phyloP scores from a whole-genome alignment of 2,329 filamentous ascomycete species.

The Cytospora paraplurivora region DNA sequence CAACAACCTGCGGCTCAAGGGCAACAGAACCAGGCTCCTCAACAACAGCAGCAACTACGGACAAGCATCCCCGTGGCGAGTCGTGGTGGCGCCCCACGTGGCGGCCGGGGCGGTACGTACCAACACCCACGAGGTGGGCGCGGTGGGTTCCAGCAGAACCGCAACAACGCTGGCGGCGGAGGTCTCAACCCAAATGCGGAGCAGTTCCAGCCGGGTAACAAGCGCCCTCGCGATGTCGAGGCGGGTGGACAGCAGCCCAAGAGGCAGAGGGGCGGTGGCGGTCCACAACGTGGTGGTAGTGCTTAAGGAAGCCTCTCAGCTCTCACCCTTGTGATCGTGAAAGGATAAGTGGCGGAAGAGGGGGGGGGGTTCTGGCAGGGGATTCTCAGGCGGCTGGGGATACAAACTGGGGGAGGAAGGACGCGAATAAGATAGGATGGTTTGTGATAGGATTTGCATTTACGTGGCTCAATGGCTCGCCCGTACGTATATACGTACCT shows the following conservation, averaged over 20 bases:
- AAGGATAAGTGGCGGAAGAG: not conserved
- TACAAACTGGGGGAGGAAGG: not conserved
- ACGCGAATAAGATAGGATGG: too few relatives aligned
- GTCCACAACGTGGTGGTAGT: slow-evolving; percentile 11
- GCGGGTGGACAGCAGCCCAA: slow-evolving; percentile 36
- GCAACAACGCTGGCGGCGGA: slow-evolving; percentile 45
- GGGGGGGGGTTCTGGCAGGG: too few relatives aligned
- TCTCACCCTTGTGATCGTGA: not conserved
- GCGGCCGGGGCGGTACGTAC: slow-evolving; percentile 34
- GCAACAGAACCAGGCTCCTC: slow-evolving; percentile 25
- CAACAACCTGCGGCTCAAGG: slow-evolving; percentile 11
- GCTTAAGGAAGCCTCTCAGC: not conserved
- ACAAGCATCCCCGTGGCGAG: slow-evolving; percentile 34
- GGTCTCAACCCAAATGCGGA: slow-evolving; percentile 53
- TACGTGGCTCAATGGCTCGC: not conserved
- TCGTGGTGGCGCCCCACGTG: slow-evolving; percentile 31
- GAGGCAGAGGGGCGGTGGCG: slow-evolving; percentile 40
- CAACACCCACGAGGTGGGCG: slow-evolving; percentile 36
- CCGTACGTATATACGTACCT: too few relatives aligned
- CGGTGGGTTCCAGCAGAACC: slow-evolving; percentile 39
- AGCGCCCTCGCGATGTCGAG: slow-evolving; percentile 53
- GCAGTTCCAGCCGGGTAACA: slow-evolving; percentile 57
- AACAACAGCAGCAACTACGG: slow-evolving; percentile 31
- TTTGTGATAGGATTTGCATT: not conserved
- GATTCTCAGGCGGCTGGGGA: not conserved